Base-by-base conservation (phyloP, 1,284 basidiomycete species). In the Nidula niveotomentosa region DNA sequence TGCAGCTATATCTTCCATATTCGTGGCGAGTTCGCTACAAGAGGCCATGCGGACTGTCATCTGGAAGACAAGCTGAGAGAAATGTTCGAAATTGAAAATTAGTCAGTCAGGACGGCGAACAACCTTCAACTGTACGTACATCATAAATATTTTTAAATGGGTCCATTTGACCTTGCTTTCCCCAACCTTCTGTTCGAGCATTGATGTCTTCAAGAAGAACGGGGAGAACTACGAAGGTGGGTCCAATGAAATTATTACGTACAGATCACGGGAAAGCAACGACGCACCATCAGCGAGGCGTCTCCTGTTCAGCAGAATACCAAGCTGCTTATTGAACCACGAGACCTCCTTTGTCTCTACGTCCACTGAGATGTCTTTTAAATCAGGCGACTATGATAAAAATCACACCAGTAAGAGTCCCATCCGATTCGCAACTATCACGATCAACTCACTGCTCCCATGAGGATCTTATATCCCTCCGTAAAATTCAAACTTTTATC, bases 31-130 rank as follows among this genome's bases (percentile, higher is more conserved):
- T 51, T 75, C 73, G n/a, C 62, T 58, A 51, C 73, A 75, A 9
- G 69, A 65, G 1, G 67, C 65, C 60, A 73, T 65, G 5, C 72
- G 63, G n/a, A 72, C 65, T 2, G 71, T 76, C 65, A 74, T 70
- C 58, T 73, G 73, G 53, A 76, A 74, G 2, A 74, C 67, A 17
- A 76, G 66, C 75, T 76, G 3, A n/a, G 10, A 47, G 12, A n/a
- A 47, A 2, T n/a, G 18, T 10, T 23, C 10, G 10, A 10, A 47
- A 47, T n/a, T 10, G 18, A 23, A 23, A 23, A 23, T 23, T 23
- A 23, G 2, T 23, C 23, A 23, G 23, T 3, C 39, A 17, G 7
- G 2, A 17, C 39, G 15, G 39, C 39, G 39, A 3, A 12, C 15
- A 12, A 17, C 3, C 15, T 3, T 12, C 12, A 2, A 41, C 4